A percentile compares a stretch with the other conserved stretches of the same genome.
phyloP scores from a whole-genome alignment of 371 early-diverging fungal species.

The Circinella umbellata region DNA sequence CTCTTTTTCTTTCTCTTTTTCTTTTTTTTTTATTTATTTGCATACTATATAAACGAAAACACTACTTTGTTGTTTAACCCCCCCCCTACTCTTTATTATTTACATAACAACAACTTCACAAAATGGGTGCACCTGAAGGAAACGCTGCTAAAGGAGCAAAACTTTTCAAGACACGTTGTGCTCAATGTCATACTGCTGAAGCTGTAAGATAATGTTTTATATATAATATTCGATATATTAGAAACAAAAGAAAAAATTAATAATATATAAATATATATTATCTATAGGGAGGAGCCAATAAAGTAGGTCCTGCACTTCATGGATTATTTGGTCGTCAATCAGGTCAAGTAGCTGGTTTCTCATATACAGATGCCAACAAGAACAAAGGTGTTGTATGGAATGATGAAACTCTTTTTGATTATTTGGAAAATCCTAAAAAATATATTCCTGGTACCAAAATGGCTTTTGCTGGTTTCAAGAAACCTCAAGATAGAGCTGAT shows the following conservation, averaged over 20 bases:
- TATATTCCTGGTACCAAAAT: slow-evolving; percentile 97
- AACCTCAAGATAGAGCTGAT: slow-evolving; percentile 41
- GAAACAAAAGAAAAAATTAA: too few species aligned
- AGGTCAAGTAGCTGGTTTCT: slow-evolving; percentile 85
- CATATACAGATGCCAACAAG: slow-evolving; percentile 94
- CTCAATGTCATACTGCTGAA: slow-evolving; percentile 97
- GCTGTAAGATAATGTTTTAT: slow-evolving; percentile 46
- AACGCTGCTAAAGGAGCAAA: slow-evolving; percentile 81
- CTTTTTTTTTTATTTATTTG: neutral
- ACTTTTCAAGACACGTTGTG: slow-evolving; percentile 99
- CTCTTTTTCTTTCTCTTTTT: neutral
- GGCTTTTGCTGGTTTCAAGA: slow-evolving; percentile 98
- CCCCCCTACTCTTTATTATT: slow-evolving; percentile 12
- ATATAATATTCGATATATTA: neutral
- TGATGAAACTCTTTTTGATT: slow-evolving; percentile 86
- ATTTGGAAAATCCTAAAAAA: slow-evolving; percentile 97
- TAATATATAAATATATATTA: too few species aligned
- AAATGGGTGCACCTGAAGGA: slow-evolving; percentile 31
- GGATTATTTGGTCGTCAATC: slow-evolving; percentile 91
- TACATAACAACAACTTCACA: neutral
- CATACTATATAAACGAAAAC: neutral
- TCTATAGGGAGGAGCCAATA: slow-evolving; percentile 87
- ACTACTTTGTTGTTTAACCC: neutral
- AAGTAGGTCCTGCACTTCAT: slow-evolving; percentile 95
- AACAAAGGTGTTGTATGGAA: slow-evolving; percentile 86